Conservation (phyloP, 2,329 filamentous ascomycete species). For the Hypoxylon rubiginosum region DNA sequence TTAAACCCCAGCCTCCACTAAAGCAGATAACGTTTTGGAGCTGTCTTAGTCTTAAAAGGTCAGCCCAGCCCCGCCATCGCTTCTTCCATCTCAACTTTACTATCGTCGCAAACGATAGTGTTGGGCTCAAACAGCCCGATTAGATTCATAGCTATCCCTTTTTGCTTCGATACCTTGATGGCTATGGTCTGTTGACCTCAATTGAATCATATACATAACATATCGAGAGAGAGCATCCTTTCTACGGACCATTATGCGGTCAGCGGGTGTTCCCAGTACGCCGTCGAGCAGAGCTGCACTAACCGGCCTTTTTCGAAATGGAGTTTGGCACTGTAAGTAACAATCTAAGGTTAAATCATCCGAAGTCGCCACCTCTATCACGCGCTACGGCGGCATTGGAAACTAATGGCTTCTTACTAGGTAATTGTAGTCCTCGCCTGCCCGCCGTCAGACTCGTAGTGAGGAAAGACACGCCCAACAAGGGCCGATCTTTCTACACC, state of each 20-base stretch:
- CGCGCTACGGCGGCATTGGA: neutral
- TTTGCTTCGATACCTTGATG: neutral
- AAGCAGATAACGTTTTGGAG: conserved; percentile 9
- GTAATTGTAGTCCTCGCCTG: conserved; percentile 65
- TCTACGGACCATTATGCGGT: conserved; percentile 31
- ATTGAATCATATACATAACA: conserved; percentile 1
- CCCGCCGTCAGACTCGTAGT: conserved; percentile 64
- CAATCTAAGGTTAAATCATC: neutral
- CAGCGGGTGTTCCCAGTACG: conserved; percentile 27
- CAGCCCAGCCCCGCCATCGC: conserved; percentile 10
- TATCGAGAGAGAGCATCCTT: neutral
- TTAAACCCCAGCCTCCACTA: conserved; percentile 20
- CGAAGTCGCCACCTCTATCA: neutral
- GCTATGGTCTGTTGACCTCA: neutral
- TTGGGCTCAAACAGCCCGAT: conserved; percentile 4
- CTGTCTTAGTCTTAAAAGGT: neutral
- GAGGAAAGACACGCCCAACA: conserved; percentile 63
- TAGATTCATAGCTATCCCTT: neutral
- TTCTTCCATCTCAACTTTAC: conserved; percentile 1
- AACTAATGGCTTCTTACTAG: conserved; percentile 46
- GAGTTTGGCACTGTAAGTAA: conserved; percentile 57
- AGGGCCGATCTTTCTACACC: conserved; percentile 66
- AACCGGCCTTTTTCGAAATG: conserved; percentile 51
- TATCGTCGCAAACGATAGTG: conserved; percentile 13
- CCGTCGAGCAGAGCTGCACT: conserved; percentile 41